Percentiles rank a stretch among this genome's conserved stretches.
Conservation (phyloP, 1,284 basidiomycete genomes). For the Trametes polyzona region DNA sequence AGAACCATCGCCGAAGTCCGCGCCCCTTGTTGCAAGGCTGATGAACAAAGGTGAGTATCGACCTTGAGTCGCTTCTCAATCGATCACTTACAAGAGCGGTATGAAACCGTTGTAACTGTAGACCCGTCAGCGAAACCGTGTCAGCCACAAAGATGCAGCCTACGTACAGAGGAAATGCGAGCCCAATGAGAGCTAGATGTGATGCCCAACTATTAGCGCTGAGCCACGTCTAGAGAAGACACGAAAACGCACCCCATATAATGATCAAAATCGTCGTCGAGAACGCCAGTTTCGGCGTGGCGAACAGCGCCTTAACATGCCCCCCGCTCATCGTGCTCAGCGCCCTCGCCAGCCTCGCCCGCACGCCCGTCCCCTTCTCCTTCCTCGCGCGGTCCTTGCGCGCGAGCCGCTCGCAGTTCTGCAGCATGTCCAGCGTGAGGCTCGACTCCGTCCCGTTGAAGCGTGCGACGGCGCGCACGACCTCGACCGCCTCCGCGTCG, state of each 20-base stretch:
- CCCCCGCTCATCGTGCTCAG: slow-evolving; percentile 47
- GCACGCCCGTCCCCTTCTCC: slow-evolving; percentile 37
- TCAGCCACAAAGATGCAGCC: neutral
- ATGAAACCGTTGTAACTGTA: slow-evolving; percentile 63
- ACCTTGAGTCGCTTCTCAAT: neutral
- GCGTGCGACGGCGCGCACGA: slow-evolving; percentile 68
- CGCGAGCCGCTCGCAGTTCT: slow-evolving; percentile 31
- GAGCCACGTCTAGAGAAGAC: too few relatives aligned
- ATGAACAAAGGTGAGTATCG: neutral
- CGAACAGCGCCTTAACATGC: slow-evolving; percentile 63
- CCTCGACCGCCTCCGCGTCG: slow-evolving; percentile 72
- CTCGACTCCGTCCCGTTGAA: slow-evolving; percentile 61
- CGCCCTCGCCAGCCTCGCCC: slow-evolving; percentile 44
- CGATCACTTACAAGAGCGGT: slow-evolving; percentile 55
- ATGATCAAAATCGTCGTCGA: slow-evolving; percentile 64
- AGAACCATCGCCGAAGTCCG: slow-evolving; percentile 63
- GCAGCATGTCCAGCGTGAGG: slow-evolving; percentile 55
- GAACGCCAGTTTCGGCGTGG: slow-evolving; percentile 61
- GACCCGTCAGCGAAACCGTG: slow-evolving; percentile 4
- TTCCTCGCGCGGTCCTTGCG: slow-evolving; percentile 11
- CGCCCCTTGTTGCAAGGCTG: slow-evolving; percentile 63
- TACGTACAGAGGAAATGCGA: slow-evolving; percentile 71
- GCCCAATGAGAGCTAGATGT: slow-evolving; percentile 69
- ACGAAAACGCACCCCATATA: slow-evolving; percentile 43
- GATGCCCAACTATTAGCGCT: neutral